Base-by-base conservation (phyloP, 2,329 filamentous ascomycete species). In the Monosporascus sp. region DNA sequence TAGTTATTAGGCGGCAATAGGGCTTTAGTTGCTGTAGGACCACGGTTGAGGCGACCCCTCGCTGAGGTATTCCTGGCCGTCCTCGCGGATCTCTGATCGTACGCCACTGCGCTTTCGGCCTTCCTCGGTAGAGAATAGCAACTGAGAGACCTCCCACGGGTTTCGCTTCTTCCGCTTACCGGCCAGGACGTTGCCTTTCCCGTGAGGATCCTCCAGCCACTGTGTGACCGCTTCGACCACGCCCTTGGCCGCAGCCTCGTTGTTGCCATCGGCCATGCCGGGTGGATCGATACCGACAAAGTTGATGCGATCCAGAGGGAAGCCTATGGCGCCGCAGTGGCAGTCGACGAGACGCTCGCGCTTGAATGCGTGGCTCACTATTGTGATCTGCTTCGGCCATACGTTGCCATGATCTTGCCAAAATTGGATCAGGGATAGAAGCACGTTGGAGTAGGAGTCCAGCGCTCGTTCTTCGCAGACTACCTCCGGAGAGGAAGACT, bases 401-500 rank as follows among this genome's bases (percentile, higher is more conserved):
- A 36, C 36, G 7, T 67, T 61, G 38, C 65, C 56, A 56, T 72
- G 71, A 54, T 79, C 82, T 3, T 77, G 74, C 57, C 87, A 75
- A 63, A 82, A 83, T 37, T 72, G 65, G 17, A 76, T 61, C 3
- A 96, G 74, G 14, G 87, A 87, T 67, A 92, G 91, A 17, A 96
- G 72, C 5, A 96, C 72, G 66, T 96, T 96, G 66, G 91, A 86
- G 65, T 90, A 93, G 2, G 88, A 93, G 69, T 97, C 92, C 1
- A 93, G 83, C 0, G 92, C 90, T 51, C 81, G 77, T 8, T 85
- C 79, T 65, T 96, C 91, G 2, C 82, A 64, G 0, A 82, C 65
- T 18, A 90, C 73, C 24, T 74, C 17, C 1, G 22, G n/a, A 1
- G 51, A 43, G 2, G 56, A 45, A 3, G 47, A 46, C 15, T 58